A percentile compares a stretch with the other conserved stretches of the same genome.
These are phyloP conservation scores for Phaeosphaeriaceae sp. DNA, from an alignment of 2,329 filamentous ascomycete genomes.

Conservation along the genomic window DNA sequence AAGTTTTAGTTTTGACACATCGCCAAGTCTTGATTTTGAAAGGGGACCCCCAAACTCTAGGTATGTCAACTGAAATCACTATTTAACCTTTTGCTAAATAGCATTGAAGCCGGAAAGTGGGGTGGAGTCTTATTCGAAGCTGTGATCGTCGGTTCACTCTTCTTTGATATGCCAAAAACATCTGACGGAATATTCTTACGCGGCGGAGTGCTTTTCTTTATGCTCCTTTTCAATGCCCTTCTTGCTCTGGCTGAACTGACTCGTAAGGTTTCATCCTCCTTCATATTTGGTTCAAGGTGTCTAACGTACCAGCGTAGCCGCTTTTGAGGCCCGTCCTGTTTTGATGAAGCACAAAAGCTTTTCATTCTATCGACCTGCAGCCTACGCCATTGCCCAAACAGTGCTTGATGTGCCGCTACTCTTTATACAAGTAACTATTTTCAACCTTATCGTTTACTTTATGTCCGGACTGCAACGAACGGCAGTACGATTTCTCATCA, in stretches of 20 bases:
- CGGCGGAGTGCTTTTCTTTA: conserved; percentile 68
- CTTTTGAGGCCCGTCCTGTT: conserved; percentile 68
- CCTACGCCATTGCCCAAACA: conserved; percentile 64
- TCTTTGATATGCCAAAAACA: conserved; percentile 67
- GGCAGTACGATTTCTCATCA: conserved; percentile 67
- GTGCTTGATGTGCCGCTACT: conserved; percentile 64
- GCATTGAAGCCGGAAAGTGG: neutral
- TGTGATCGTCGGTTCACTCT: conserved; percentile 66
- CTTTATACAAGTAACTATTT: conserved; percentile 64
- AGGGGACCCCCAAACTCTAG: neutral
- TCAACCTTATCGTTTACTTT: conserved; percentile 68
- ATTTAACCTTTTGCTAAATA: neutral
- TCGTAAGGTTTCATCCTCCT: neutral
- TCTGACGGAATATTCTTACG: conserved; percentile 68
- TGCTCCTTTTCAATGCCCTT: conserved; percentile 66
- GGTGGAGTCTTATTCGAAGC: neutral
- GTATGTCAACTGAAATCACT: neutral
- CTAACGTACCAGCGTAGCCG: conserved; percentile 54
- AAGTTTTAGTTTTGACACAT: neutral
- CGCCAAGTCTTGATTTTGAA: neutral
- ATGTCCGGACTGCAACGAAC: conserved; percentile 64
- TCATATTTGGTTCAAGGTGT: neutral
- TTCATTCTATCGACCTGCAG: conserved; percentile 69
- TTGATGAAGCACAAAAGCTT: conserved; percentile 74
- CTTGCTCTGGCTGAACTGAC: conserved; percentile 70